These are phyloP conservation scores for Drechslera avenae DNA, from an alignment of 2,329 filamentous ascomycete genomes.

Conservation along the genomic window DNA sequence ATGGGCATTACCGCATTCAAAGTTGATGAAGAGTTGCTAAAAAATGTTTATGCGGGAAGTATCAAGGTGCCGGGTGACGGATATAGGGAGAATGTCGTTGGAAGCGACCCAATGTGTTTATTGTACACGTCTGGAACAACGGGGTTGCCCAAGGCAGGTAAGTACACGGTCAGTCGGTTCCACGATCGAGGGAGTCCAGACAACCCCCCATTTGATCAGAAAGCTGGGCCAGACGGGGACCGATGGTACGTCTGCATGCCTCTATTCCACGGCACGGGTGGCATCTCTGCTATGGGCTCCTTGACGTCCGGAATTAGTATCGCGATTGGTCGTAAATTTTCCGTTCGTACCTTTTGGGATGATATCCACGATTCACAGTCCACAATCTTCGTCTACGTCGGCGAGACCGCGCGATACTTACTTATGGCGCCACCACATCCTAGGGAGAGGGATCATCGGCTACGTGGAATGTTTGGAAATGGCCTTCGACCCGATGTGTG, in stretches of 20 bases:
- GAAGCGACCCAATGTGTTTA: conserved; percentile 62
- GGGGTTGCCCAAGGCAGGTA: conserved; percentile 66
- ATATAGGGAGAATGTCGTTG: conserved; percentile 58
- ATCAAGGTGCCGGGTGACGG: conserved; percentile 56
- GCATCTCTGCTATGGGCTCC: conserved; percentile 61
- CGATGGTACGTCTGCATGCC: conserved; percentile 78
- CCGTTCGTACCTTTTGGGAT: conserved; percentile 70
- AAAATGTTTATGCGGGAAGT: conserved; percentile 23
- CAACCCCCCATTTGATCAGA: conserved; percentile 41
- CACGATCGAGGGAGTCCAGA: conserved; percentile 45
- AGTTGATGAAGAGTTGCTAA: conserved; percentile 25
- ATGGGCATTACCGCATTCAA: conserved; percentile 26
- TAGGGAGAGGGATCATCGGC: conserved; percentile 62
- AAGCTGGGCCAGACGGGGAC: conserved; percentile 52
- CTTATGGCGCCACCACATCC: conserved; percentile 68
- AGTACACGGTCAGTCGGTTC: conserved; percentile 35
- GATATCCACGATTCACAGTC: conserved; percentile 70
- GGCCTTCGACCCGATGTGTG: conserved; percentile 71
- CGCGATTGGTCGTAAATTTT: conserved; percentile 69
- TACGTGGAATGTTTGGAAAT: conserved; percentile 67
- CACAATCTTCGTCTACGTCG: conserved; percentile 76
- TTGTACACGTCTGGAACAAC: conserved; percentile 79
- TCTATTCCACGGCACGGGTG: conserved; percentile 75
- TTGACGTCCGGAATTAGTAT: conserved; percentile 53
- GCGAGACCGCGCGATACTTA: conserved; percentile 75